Base-by-base conservation (phyloP, 495 filamentous ascomycete species). In the Penicillium tannophilum region DNA sequence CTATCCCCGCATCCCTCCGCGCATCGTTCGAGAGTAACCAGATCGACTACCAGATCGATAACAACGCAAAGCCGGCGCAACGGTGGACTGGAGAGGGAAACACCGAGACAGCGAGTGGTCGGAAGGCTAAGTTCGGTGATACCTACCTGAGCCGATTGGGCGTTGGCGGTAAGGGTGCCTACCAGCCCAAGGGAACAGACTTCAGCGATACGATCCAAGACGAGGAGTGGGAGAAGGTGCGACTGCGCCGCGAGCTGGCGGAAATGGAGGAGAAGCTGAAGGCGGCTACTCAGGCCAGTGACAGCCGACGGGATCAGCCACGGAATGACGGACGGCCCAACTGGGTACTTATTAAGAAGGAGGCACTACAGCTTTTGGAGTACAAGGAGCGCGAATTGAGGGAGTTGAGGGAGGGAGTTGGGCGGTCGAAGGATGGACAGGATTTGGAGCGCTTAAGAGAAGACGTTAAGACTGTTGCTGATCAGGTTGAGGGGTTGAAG, bases 111-210 rank as follows among this genome's bases (percentile, higher is more conserved):
- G 68, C 75, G 5, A 90, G 88, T n/a, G 91, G 91, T 41, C 84
- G 88, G 64, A 98, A 98, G 74, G 87, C 92, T 62, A 96, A 93
- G 72, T 98, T 98, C 72, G 94, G 94, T 52, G 93, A 98, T 72
- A 90, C 94, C 43, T 98, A 98, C 76, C 86, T 98, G 46, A 90
- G 87, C 61, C 88, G 94, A 28, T 78, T 98, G 39, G 94, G 94
- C 19, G 84, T 91, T 52, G 90, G 90, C 30, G 91, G 91, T 63
- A 90, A 92, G 68, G 82, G 84, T 12, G 79, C 79, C 20, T 88
- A 87, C 56, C 80, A 83, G 44, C 84, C 88, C 23, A 79, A 82
- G 58, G 94, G 88, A 50, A 98, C 95, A 2, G 92, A 98, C 74
- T 97, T 97, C 74, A 83, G 79, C 55, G 84, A 84, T 30, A 87